Conservation (phyloP, 2,329 filamentous ascomycete species). For the Emmonsia crescens region DNA sequence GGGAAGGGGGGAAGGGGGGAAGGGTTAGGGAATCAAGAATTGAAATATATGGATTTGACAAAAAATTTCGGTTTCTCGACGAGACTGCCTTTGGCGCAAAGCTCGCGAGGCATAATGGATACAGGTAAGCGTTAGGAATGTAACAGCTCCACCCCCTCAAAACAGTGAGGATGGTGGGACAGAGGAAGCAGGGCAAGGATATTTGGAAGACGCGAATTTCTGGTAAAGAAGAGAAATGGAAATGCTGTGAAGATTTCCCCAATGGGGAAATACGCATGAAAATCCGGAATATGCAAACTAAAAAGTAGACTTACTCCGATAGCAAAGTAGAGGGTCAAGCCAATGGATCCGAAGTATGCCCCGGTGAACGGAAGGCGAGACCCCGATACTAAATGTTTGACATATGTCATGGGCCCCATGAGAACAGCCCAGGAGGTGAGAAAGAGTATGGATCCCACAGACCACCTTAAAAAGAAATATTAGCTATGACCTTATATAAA, state of each 20-base stretch:
- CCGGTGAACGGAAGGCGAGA: constrained; percentile 83
- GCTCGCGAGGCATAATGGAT: background rate
- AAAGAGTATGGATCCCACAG: constrained; percentile 82
- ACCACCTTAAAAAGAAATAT: constrained; percentile 57
- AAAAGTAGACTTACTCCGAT: constrained; percentile 61
- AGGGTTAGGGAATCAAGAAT: background rate
- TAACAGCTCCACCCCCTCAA: background rate
- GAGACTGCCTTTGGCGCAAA: background rate
- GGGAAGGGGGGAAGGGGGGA: no score
- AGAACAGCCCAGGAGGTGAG: constrained; percentile 85
- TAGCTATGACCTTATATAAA: constrained; percentile 7
- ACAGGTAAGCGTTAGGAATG: background rate
- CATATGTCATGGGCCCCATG: constrained; percentile 80
- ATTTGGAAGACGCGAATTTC: background rate
- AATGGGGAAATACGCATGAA: constrained; percentile 4
- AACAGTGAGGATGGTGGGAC: background rate
- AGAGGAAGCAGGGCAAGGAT: background rate
- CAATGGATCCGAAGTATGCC: constrained; percentile 89
- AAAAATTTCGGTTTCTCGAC: background rate
- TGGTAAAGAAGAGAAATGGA: constrained; percentile 10
- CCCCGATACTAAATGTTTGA: constrained; percentile 72
- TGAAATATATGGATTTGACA: background rate
- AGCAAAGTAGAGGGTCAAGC: constrained; percentile 80
- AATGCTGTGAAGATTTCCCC: background rate
- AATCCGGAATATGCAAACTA: constrained; percentile 8